Percentiles rank a stretch among this genome's conserved stretches.
These are phyloP conservation scores for Leccinum olivaceopallidum DNA, from an alignment of 768 basidiomycete genomes.

Conservation along the genomic window DNA sequence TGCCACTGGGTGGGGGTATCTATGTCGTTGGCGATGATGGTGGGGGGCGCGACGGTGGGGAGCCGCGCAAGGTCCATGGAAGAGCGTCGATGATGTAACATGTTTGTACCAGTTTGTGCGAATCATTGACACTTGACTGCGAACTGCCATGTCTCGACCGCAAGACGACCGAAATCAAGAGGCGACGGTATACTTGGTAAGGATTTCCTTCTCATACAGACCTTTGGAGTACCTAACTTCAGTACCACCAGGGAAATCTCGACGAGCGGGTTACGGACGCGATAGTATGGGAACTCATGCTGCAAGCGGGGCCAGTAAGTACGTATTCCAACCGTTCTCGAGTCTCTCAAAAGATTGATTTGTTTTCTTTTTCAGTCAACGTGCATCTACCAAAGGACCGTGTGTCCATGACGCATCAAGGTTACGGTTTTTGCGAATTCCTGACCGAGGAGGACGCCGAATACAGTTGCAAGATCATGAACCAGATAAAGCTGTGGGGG, in stretches of 20 bases:
- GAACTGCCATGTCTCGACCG: conserved; percentile 43
- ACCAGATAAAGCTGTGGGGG: conserved; percentile 98
- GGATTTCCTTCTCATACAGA: conserved; percentile 1
- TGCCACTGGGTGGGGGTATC: too few species aligned
- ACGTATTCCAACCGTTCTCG: conserved; percentile 33
- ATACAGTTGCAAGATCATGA: conserved; percentile 99
- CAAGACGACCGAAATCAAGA: conserved; percentile 92
- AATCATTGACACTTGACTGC: background rate
- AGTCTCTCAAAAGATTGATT: background rate
- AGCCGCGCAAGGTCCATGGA: too few species aligned
- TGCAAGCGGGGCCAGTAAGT: conserved; percentile 99
- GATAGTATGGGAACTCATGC: conserved; percentile 96
- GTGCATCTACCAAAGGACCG: conserved; percentile 85
- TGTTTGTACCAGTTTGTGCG: too few species aligned
- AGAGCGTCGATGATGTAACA: too few species aligned
- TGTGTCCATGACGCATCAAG: conserved; percentile 97
- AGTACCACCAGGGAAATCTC: conserved; percentile 75
- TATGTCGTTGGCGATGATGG: too few species aligned
- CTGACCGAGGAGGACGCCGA: conserved; percentile 98
- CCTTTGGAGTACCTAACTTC: background rate
- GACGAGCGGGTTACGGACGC: conserved; percentile 95
- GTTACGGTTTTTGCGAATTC: conserved; percentile 99
- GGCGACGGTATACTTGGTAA: conserved; percentile 83
- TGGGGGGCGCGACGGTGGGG: too few species aligned
- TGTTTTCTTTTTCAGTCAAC: background rate